Percentiles rank a stretch among this genome's conserved stretches.
These are phyloP conservation scores for Neoboletus brunneissimus DNA, from an alignment of 768 basidiomycete species.

Conservation along the genomic window DNA sequence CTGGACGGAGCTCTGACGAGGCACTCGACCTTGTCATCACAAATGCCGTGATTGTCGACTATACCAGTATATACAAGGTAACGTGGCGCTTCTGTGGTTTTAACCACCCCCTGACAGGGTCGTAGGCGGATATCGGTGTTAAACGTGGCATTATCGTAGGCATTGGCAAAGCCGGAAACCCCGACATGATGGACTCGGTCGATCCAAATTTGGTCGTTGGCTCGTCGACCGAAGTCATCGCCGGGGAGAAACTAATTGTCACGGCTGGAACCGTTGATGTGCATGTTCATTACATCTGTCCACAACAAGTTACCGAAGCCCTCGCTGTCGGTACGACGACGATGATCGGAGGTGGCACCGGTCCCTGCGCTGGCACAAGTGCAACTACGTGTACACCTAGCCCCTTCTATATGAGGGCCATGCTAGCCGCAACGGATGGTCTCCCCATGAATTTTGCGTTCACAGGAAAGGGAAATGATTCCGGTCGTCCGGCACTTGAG, in stretches of 20 bases:
- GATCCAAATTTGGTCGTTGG: conserved; percentile 74
- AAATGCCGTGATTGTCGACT: conserved; percentile 92
- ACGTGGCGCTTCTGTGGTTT: not conserved
- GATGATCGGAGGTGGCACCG: conserved; percentile 95
- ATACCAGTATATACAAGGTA: conserved; percentile 94
- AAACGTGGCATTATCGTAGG: conserved; percentile 78
- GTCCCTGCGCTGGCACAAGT: conserved; percentile 83
- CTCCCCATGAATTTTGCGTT: conserved; percentile 91
- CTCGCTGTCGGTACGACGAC: conserved; percentile 85
- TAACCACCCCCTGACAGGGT: conserved; percentile 1
- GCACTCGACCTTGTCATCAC: conserved; percentile 92
- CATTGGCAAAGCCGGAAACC: conserved; percentile 98
- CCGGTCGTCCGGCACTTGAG: conserved; percentile 66
- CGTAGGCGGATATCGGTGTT: conserved; percentile 91
- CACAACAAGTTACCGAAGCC: conserved; percentile 87
- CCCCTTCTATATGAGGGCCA: conserved; percentile 83
- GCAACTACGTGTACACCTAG: conserved; percentile 93
- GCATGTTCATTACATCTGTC: conserved; percentile 94
- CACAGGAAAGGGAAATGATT: conserved; percentile 96
- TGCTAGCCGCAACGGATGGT: conserved; percentile 90
- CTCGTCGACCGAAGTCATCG: conserved; percentile 91
- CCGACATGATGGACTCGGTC: conserved; percentile 85
- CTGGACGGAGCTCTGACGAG: conserved; percentile 61
- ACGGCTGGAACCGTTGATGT: conserved; percentile 93
- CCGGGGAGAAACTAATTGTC: conserved; percentile 90